Conservation (phyloP, 75 land plant species). For the Adiantum capillusveneris region DNA sequence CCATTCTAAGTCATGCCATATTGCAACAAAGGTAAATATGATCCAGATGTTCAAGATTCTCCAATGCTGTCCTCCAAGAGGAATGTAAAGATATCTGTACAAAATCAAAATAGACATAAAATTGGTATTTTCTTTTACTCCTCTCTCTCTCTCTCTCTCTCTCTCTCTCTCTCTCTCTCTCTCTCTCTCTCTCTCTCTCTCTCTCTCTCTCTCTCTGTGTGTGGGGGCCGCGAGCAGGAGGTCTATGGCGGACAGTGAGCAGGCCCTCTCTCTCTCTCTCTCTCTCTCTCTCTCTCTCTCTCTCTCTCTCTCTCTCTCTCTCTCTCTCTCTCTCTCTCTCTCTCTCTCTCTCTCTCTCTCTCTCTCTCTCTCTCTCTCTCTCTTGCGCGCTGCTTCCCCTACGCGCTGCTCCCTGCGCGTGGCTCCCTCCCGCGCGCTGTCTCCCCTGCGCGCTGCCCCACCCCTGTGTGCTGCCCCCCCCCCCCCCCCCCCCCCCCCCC, state of each 20-base stretch:
- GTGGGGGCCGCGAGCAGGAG: too few species aligned
- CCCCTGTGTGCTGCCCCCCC: neutral
- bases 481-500: slow-evolving; percentile 3
- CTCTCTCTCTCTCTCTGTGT: neutral
- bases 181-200: slow-evolving; percentile 5
- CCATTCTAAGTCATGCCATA: too few species aligned
- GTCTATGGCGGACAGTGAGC: too few species aligned
- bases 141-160: neutral
- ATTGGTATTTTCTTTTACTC: neutral
- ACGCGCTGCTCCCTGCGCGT: slow-evolving; percentile 7
- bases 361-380: slow-evolving; percentile 6
- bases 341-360: neutral
- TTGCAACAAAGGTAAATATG: too few species aligned
- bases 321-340: neutral
- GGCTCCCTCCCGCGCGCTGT: slow-evolving; percentile 6
- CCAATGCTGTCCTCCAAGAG: too few species aligned
- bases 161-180: neutral
- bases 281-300: slow-evolving; percentile 7
- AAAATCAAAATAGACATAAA: too few species aligned
- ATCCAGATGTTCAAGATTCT: too few species aligned
- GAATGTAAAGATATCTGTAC: too few species aligned
- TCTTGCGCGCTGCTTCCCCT: slow-evolving; percentile 1
- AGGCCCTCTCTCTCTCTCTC: slow-evolving; percentile 10
- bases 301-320: slow-evolving; percentile 6
- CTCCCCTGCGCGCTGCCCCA: slow-evolving; percentile 1